Base-by-base conservation (phyloP, 345 rosid genomes). In the Linum lewisii region DNA sequence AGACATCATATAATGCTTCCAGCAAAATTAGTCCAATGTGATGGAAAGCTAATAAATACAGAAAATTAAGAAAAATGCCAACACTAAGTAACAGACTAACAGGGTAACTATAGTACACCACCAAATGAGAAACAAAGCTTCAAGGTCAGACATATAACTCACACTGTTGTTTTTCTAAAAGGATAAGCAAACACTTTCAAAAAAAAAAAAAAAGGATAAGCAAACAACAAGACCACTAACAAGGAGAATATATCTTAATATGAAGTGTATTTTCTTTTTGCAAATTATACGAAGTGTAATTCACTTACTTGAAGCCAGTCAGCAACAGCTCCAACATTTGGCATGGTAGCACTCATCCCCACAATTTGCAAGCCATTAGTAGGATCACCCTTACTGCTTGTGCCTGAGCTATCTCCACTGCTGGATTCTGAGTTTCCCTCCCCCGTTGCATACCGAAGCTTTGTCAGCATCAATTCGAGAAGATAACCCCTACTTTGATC, bases 261-360 rank as follows among this genome's bases (percentile, higher is more conserved):
- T 65, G 32, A 3, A 18, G 21, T n/a, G n/a, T n/a, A n/a, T n/a
- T n/a, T n/a, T n/a, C n/a, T n/a, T n/a, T n/a, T n/a, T n/a, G n/a
- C n/a, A n/a, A n/a, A n/a, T n/a, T n/a, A 16, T 14, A 24, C 58
- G 32, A 3, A 18, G 21, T 18, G 22, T 21, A 25, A 64, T 21
- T 60, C 57, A 60, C 90, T 83, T 75, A 88, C 97, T 82, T 88
- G 98, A 71, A 88, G 97, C 97, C 97, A 92, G 69, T 92, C 84
- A 47, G 98, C 96, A 80, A 88, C 95, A 59, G 95, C 97, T 64
- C 86, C 90, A 44, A 92, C 91, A 72, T 92, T 92, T 63, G 98
- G 98, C 97, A 92, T 92, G 58, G 98, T 92, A 64, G 97, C 98
- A 65, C 98, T 92, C 98, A 92, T 92, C 64, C 98, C 98, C 69